These are phyloP conservation scores for Paramecium pentaurelia DNA, from an alignment of 73 alveolate species.

Conservation along the genomic window DNA sequence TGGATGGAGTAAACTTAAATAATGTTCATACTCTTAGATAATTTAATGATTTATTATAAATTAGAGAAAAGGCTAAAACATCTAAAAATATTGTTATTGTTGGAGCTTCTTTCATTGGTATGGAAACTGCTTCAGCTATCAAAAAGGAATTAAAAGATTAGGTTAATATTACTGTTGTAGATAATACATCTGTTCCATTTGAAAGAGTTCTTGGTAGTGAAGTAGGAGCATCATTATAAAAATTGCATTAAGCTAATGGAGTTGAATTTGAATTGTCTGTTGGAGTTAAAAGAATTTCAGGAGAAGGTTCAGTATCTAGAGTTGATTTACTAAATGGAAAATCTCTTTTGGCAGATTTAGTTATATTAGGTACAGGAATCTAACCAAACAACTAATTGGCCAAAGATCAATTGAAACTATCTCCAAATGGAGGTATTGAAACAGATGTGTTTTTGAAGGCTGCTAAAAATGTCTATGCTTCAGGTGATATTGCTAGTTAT, in stretches of 20 bases:
- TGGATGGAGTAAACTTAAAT: conserved; percentile 68
- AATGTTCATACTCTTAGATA: conserved; percentile 73
- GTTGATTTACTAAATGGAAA: conserved; percentile 72
- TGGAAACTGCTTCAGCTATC: conserved; percentile 79
- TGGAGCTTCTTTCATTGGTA: conserved; percentile 88
- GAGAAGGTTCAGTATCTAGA: conserved; percentile 58
- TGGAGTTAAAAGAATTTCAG: conserved; percentile 65
- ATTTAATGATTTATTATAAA: conserved; percentile 63
- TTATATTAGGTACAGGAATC: conserved; percentile 84
- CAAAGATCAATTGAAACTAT: conserved; percentile 57
- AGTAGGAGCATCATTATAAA: conserved; percentile 66
- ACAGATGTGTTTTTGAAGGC: conserved; percentile 77
- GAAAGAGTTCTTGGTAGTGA: conserved; percentile 77
- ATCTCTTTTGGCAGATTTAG: conserved; percentile 75
- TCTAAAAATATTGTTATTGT: conserved; percentile 78
- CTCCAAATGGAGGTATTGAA: conserved; percentile 69
- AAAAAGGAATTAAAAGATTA: conserved; percentile 61
- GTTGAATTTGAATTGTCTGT: conserved; percentile 59
- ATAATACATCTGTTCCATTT: conserved; percentile 63
- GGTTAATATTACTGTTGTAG: conserved; percentile 71
- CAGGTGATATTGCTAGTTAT: conserved; percentile 88
- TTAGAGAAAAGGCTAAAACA: conserved; percentile 60
- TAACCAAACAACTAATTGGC: conserved; percentile 68
- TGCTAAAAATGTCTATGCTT: conserved; percentile 77
- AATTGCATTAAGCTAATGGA: conserved; percentile 69